Evolutionary conservation across 257 asterid species (phyloP).

Genomic region (Solanum ossicruentum): DNA sequence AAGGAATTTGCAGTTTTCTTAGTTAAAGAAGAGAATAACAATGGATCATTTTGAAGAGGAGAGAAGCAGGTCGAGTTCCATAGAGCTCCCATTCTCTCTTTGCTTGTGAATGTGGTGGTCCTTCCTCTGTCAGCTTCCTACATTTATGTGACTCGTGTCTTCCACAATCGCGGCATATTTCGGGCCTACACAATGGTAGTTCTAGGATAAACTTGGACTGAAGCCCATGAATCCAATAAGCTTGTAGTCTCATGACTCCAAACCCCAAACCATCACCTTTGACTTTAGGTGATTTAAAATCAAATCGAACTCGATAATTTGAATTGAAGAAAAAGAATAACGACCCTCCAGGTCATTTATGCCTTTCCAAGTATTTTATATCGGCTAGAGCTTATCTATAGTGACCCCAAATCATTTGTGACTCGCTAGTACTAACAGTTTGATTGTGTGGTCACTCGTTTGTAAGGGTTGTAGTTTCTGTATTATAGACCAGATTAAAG

Average conservation of each 20-base stretch:
- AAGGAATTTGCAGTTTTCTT: not conserved
- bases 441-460: too few species aligned
- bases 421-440: too few species aligned
- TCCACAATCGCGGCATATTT: not conserved
- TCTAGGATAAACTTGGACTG: not conserved
- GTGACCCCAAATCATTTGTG: too few species aligned
- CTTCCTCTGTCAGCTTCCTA: not conserved
- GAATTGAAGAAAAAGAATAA: too few species aligned
- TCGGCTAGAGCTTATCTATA: too few species aligned
- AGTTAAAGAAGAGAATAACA: slow-evolving; percentile 8
- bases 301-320: too few species aligned
- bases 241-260: not conserved
- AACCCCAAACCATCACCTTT: not conserved
- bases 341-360: too few species aligned
- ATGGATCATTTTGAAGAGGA: slow-evolving; percentile 6
- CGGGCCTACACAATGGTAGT: not conserved
- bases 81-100: slow-evolving; percentile 23
- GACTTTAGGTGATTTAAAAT: not conserved
- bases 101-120: not conserved
- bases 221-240: not conserved
- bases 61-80: slow-evolving; percentile 4
- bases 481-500: too few species aligned
- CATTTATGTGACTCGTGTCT: not conserved
- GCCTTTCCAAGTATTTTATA: too few species aligned
- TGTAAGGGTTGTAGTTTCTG: too few species aligned